Conservation (phyloP, 164 flowering plant genomes). For the Vitis rupestris region DNA sequence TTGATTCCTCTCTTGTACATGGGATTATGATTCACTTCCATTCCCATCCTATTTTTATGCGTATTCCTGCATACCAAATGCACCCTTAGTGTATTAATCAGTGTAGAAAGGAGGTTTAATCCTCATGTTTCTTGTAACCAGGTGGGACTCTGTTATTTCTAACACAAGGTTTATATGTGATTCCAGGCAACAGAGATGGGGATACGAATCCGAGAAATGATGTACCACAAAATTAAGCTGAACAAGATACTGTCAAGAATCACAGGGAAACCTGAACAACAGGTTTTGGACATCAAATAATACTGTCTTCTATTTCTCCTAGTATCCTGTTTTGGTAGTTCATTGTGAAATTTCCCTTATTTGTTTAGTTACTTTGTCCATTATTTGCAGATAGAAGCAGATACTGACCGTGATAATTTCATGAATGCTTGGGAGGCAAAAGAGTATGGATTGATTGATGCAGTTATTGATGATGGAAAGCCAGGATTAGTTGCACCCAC, state of each 20-base stretch:
- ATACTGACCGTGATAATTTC: constrained; percentile 82
- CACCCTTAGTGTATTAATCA: too few species aligned
- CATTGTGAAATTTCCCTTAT: background rate
- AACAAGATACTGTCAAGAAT: constrained; percentile 85
- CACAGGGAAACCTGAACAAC: constrained; percentile 79
- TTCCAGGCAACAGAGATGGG: constrained; percentile 73
- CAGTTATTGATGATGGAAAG: constrained; percentile 87
- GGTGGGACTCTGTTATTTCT: background rate
- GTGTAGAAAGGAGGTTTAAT: too few species aligned
- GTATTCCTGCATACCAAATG: too few species aligned
- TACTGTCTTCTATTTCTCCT: background rate
- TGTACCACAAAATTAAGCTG: constrained; percentile 73
- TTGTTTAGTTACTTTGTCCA: background rate
- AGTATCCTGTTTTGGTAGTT: background rate
- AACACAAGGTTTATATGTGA: background rate
- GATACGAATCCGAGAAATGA: constrained; percentile 69
- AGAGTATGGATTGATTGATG: constrained; percentile 88
- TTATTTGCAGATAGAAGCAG: constrained; percentile 62
- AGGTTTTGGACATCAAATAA: constrained; percentile 48
- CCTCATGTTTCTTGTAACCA: too few species aligned
- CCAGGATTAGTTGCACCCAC: constrained; percentile 91
- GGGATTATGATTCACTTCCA: too few species aligned
- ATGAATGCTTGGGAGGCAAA: constrained; percentile 91
- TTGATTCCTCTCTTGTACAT: too few species aligned
- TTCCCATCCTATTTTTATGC: too few species aligned